These are phyloP conservation scores for Picea sitchensis DNA, from an alignment of 75 land plant genomes.

Conservation along the genomic window DNA sequence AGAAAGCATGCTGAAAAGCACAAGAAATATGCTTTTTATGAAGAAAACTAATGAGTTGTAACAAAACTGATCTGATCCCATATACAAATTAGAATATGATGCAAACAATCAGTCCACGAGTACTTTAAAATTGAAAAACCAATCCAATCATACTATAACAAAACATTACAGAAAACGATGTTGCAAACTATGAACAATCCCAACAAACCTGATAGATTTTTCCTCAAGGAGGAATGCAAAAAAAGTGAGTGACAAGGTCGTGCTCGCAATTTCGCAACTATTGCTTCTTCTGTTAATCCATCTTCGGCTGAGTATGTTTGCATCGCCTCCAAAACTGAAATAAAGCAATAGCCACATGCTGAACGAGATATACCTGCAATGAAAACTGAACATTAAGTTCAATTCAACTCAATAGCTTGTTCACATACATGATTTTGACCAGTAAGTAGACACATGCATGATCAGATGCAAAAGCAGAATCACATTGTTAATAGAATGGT, in stretches of 20 bases:
- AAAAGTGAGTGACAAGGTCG: conserved; percentile 69
- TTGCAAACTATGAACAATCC: background rate
- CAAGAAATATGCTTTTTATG: background rate
- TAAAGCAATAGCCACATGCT: conserved; percentile 76
- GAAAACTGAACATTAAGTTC: too few relatives aligned
- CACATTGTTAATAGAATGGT: background rate
- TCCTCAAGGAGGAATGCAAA: conserved; percentile 74
- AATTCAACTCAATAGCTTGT: background rate
- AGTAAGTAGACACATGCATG: background rate
- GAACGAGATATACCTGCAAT: conserved; percentile 78
- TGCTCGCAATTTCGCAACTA: conserved; percentile 80
- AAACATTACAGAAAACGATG: background rate
- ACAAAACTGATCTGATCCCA: background rate
- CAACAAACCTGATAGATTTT: conserved; percentile 66
- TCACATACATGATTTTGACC: background rate
- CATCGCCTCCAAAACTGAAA: conserved; percentile 85
- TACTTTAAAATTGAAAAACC: background rate
- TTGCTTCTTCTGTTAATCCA: conserved; percentile 92
- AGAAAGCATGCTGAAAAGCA: background rate
- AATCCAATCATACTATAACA: background rate
- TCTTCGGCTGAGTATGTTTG: conserved; percentile 85
- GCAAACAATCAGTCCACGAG: too few relatives aligned
- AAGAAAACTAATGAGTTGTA: too few relatives aligned
- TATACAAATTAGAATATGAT: background rate
- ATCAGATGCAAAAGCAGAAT: background rate